Evolutionary conservation across 2,329 filamentous ascomycete species (phyloP).

Genomic region (Colletotrichum sp.): DNA sequence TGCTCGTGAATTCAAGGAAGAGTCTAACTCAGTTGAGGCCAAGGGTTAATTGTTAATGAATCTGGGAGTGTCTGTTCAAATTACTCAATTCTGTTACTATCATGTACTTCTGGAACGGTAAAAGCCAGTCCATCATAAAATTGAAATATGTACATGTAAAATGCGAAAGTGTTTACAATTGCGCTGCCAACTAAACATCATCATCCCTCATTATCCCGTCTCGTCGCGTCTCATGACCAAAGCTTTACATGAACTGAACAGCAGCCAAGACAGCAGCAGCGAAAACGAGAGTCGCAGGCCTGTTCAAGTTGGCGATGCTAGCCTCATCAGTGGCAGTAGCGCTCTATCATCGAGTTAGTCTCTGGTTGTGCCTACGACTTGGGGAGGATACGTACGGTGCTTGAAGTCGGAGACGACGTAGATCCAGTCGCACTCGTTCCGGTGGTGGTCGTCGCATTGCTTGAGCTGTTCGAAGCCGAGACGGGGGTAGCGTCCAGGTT

Average conservation of each 20-base stretch:
- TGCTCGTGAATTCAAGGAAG: too few relatives aligned
- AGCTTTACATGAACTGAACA: neutral
- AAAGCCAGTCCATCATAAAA: too few relatives aligned
- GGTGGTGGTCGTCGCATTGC: neutral
- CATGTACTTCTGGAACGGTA: too few relatives aligned
- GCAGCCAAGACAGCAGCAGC: neutral
- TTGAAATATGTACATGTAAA: neutral
- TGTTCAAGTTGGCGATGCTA: neutral
- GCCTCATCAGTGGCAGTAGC: neutral
- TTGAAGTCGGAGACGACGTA: neutral
- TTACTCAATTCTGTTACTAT: too few relatives aligned
- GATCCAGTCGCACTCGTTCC: neutral
- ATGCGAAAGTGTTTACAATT: neutral
- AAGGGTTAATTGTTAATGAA: too few relatives aligned
- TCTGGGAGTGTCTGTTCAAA: too few relatives aligned
- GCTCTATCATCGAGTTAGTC: neutral
- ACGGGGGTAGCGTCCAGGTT: conserved; percentile 16
- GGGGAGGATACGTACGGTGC: neutral
- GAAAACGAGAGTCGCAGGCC: neutral
- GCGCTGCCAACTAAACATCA: neutral
- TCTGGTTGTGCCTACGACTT: neutral
- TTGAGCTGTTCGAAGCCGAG: neutral
- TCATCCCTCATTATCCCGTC: neutral
- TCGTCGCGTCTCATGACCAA: neutral
- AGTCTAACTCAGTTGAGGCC: too few relatives aligned